These are phyloP conservation scores for Saccharomycopsis guyanensis DNA, from an alignment of 805 yeast genomes.

Conservation along the genomic window DNA sequence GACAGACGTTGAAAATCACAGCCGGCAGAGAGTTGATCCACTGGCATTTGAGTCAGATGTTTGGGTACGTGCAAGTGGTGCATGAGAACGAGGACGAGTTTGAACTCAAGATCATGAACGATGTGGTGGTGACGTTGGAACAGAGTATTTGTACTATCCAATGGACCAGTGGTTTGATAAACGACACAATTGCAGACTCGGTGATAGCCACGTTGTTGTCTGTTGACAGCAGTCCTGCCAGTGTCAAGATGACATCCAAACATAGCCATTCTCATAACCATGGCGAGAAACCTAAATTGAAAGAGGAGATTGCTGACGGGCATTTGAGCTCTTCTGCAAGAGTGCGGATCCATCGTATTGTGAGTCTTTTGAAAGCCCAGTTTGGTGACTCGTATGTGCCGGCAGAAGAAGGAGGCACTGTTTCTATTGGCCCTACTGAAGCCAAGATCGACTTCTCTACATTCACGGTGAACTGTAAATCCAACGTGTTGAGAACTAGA, in stretches of 20 bases:
- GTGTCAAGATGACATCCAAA: constrained; percentile 77
- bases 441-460: constrained; percentile 62
- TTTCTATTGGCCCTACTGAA: constrained; percentile 66
- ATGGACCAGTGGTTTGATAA: constrained; percentile 86
- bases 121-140: constrained; percentile 43
- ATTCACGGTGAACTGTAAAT: constrained; percentile 63
- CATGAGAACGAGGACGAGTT: constrained; percentile 49
- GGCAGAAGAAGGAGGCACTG: constrained; percentile 42
- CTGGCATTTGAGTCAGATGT: constrained; percentile 95
- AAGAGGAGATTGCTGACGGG: constrained; percentile 1
- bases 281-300: constrained; percentile 12
- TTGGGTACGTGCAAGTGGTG: constrained; percentile 67
- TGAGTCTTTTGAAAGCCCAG: constrained; percentile 66
- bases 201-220: constrained; percentile 84
- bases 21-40: constrained; percentile 74
- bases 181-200: constrained; percentile 91
- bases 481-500: constrained; percentile 72
- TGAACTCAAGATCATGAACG: constrained; percentile 56
- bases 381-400: constrained; percentile 70
- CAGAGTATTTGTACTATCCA: constrained; percentile 57
- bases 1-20: constrained; percentile 68
- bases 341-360: constrained; percentile 45
- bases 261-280: constrained; percentile 41
- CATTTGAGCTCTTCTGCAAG: constrained; percentile 30
- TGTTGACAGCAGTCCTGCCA: constrained; percentile 91